These are phyloP conservation scores for Nakataea oryzae DNA, from an alignment of 2,329 filamentous ascomycete species.

Conservation along the genomic window DNA sequence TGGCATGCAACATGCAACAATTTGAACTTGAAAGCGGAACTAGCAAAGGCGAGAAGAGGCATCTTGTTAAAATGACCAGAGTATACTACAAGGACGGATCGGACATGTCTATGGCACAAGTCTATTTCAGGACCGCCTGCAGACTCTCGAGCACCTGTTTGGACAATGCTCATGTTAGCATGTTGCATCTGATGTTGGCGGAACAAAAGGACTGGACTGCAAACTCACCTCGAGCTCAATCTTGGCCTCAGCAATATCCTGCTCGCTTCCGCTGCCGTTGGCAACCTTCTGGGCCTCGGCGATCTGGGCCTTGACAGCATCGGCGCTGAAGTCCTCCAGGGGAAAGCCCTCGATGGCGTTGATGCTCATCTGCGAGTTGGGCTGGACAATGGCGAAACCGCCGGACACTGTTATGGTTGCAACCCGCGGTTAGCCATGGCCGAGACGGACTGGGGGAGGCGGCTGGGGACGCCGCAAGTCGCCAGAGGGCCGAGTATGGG, in stretches of 20 bases:
- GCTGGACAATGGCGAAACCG: conserved; percentile 94
- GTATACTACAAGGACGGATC: conserved; percentile 23
- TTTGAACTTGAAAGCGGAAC: background rate
- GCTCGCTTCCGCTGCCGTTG: conserved; percentile 81
- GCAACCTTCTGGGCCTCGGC: conserved; percentile 93
- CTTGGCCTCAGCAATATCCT: conserved; percentile 97
- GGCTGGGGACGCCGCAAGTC: background rate
- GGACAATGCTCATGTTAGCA: background rate
- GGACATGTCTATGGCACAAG: conserved; percentile 21
- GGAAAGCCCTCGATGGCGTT: conserved; percentile 95
- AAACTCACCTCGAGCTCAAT: conserved; percentile 85
- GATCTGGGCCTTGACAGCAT: conserved; percentile 82
- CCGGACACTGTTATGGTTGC: conserved; percentile 62
- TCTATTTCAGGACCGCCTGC: conserved; percentile 72
- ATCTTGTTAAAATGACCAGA: conserved; percentile 5
- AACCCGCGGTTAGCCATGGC: background rate
- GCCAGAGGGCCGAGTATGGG: background rate
- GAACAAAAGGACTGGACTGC: background rate
- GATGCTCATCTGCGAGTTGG: conserved; percentile 90
- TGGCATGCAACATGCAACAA: background rate
- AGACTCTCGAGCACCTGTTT: conserved; percentile 71
- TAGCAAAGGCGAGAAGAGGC: background rate
- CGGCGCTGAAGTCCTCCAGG: conserved; percentile 90
- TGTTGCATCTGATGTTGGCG: background rate
- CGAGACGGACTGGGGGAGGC: background rate